These are phyloP conservation scores for Xylariomycetidae sp. DNA, from an alignment of 2,329 filamentous ascomycete genomes.

Conservation along the genomic window DNA sequence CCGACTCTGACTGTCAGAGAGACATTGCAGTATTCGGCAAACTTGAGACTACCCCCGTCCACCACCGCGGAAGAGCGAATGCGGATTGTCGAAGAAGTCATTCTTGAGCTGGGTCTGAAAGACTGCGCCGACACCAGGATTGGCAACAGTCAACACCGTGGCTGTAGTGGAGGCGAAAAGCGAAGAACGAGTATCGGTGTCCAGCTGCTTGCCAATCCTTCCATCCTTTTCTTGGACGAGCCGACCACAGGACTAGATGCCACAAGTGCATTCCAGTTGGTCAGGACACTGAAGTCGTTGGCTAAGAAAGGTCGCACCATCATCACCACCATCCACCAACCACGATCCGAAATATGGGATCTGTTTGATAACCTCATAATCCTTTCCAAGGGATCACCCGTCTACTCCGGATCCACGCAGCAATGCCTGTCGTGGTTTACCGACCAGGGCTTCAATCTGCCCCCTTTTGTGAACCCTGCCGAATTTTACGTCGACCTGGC, in stretches of 20 bases:
- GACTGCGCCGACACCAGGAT: constrained; percentile 73
- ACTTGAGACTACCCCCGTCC: constrained; percentile 62
- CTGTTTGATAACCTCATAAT: constrained; percentile 70
- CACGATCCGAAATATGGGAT: constrained; percentile 74
- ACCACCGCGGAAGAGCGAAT: constrained; percentile 55
- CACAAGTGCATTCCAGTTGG: constrained; percentile 69
- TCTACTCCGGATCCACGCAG: constrained; percentile 59
- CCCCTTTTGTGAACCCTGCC: constrained; percentile 71
- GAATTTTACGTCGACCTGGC: constrained; percentile 73
- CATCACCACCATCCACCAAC: constrained; percentile 72
- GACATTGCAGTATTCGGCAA: constrained; percentile 68
- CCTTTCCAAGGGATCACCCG: constrained; percentile 60
- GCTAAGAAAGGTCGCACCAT: constrained; percentile 66
- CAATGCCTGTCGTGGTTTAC: constrained; percentile 63
- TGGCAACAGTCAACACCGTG: constrained; percentile 65
- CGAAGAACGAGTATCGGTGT: constrained; percentile 72
- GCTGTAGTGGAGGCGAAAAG: constrained; percentile 77
- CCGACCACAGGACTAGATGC: constrained; percentile 75
- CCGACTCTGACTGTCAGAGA: constrained; percentile 72
- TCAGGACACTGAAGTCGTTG: constrained; percentile 64
- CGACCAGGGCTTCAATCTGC: constrained; percentile 54
- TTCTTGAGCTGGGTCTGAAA: constrained; percentile 69
- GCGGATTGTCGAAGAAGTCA: constrained; percentile 69
- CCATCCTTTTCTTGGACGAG: constrained; percentile 73
- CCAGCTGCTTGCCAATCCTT: constrained; percentile 74